Base-by-base conservation (phyloP, 2,329 filamentous ascomycete species). In the Mollisiaceae sp. region DNA sequence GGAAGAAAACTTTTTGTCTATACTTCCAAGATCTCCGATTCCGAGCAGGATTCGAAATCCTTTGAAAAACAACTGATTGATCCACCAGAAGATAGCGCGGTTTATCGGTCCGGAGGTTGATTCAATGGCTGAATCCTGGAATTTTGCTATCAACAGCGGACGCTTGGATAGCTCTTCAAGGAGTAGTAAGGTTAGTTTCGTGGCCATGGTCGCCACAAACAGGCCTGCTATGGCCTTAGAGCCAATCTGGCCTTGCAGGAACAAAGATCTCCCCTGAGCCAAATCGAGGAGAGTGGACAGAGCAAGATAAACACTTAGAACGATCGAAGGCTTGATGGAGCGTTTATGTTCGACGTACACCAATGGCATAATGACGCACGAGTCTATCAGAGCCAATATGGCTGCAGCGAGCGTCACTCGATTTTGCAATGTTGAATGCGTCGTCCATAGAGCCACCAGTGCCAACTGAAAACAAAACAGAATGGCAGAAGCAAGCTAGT, bases 131-230 rank as follows among this genome's bases (percentile, higher is more conserved):
- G 22, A 27, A 14, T 50, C 41, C 41, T 45, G n/a, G n/a, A n/a
- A 45, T 50, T 50, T 50, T 27, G 20, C 4, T 50, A 14, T 24
- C 45, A 24, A 5, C 45, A 50, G 8, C n/a, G n/a, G 5, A 27
- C 20, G 45, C 45, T 50, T n/a, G n/a, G n/a, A n/a, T n/a, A n/a
- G 45, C 45, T 22, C 45, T 50, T 50, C 45, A 27, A 50, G 45
- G 20, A 45, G 9, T n/a, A 45, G 41, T 11, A 45, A 12, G 41
- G 18, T 45, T 12, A n/a, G 9, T 45, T 45, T 45, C 9, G 41
- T 45, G 8, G 18, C 41, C 5, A 45, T 11, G 41, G 41, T n/a
- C 41, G 41, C n/a, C n/a, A n/a, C n/a, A n/a, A 45, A 45, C 9
- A 45, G 41, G 18, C 41, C 18, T n/a, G 41, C 9, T 45, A 11